Conservation (phyloP, 2,329 filamentous ascomycete genomes). For the Lecanoromycetidae sp. region DNA sequence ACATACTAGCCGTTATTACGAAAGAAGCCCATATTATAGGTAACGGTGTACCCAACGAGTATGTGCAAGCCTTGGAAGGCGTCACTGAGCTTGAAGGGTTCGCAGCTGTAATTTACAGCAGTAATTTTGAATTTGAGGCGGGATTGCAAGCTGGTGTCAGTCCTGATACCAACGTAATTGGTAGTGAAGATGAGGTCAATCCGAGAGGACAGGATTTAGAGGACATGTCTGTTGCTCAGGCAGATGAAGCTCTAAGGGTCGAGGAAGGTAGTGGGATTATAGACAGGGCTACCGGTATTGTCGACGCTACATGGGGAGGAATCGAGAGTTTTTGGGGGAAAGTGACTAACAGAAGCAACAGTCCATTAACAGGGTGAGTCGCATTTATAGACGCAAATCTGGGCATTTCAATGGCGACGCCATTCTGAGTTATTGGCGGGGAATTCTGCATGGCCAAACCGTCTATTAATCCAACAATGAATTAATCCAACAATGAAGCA, state of each 20-base stretch:
- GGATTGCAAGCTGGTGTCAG: background rate
- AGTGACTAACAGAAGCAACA: background rate
- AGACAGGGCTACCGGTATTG: conserved; percentile 2
- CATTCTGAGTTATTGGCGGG: no score
- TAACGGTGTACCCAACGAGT: conserved; percentile 60
- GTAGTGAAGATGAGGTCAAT: background rate
- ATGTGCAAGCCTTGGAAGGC: conserved; percentile 61
- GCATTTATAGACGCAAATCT: no score
- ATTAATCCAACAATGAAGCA: no score
- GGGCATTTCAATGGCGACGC: no score
- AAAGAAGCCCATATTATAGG: conserved; percentile 85
- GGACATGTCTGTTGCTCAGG: background rate
- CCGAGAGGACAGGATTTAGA: background rate
- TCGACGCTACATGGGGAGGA: conserved; percentile 13
- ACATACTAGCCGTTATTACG: conserved; percentile 77
- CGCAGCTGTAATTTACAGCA: conserved; percentile 75
- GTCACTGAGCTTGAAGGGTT: conserved; percentile 71
- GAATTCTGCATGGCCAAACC: no score
- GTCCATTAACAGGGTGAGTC: background rate
- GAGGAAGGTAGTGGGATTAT: conserved; percentile 1
- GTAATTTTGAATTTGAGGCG: conserved; percentile 55
- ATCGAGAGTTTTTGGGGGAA: conserved; percentile 12
- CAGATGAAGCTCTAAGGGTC: background rate
- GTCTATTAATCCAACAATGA: no score
- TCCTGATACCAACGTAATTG: background rate